Conservation (phyloP, 1,284 basidiomycete genomes). For the Leccinum fallax region DNA sequence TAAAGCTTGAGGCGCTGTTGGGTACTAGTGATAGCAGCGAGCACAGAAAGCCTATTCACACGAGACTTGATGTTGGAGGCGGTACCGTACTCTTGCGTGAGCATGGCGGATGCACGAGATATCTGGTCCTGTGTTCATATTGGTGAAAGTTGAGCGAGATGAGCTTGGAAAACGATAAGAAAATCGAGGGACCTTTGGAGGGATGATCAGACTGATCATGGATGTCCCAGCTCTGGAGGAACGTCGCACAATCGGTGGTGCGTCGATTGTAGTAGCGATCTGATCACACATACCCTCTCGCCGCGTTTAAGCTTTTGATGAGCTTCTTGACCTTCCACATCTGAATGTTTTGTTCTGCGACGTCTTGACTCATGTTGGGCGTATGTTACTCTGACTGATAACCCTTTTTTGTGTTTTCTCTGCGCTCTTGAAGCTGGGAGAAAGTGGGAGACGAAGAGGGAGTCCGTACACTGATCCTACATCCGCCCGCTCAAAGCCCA, state of each 20-base stretch:
- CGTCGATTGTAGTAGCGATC: slow-evolving; percentile 15
- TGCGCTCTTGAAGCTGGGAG: slow-evolving; percentile 3
- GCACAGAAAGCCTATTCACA: slow-evolving; percentile 96
- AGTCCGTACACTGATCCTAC: slow-evolving; percentile 6
- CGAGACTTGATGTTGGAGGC: slow-evolving; percentile 99
- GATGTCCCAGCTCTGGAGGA: slow-evolving; percentile 83
- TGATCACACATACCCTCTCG: slow-evolving; percentile 71
- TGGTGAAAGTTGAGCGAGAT: background rate
- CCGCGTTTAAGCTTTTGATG: slow-evolving; percentile 91
- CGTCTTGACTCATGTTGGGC: slow-evolving; percentile 74
- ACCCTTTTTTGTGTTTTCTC: slow-evolving; percentile 17
- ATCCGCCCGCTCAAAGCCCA: slow-evolving; percentile 11
- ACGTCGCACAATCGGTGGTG: slow-evolving; percentile 16
- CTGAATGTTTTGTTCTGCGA: slow-evolving; percentile 86
- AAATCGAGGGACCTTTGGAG: slow-evolving; percentile 74
- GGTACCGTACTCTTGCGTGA: slow-evolving; percentile 97
- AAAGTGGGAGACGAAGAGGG: background rate
- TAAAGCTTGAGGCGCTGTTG: slow-evolving; percentile 98
- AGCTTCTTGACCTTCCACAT: slow-evolving; percentile 99
- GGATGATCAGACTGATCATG: slow-evolving; percentile 98
- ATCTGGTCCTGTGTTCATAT: slow-evolving; percentile 80
- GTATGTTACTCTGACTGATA: slow-evolving; percentile 15
- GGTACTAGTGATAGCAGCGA: slow-evolving; percentile 98
- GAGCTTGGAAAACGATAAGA: slow-evolving; percentile 11
- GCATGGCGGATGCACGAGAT: slow-evolving; percentile 91